Percentiles rank a stretch among this genome's conserved stretches.
phyloP scores from a whole-genome alignment of 2,329 filamentous ascomycete species.

The Fusarium sp. region DNA sequence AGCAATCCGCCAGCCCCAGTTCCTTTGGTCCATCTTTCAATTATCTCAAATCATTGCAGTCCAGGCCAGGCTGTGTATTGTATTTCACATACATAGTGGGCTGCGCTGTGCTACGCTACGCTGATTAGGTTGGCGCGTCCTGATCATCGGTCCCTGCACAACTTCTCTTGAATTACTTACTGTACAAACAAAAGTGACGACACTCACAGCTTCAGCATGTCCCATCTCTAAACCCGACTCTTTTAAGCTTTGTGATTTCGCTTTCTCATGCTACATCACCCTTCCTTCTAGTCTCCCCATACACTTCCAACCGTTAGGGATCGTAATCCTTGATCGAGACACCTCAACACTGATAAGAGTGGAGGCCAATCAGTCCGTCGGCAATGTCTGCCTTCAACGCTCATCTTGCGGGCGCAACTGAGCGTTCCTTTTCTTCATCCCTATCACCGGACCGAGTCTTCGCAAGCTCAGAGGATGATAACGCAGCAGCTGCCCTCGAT shows the following conservation, averaged over 20 bases:
- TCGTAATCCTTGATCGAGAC: background rate
- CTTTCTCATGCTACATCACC: background rate
- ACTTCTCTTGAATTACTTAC: constrained; percentile 1
- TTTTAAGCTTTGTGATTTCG: constrained; percentile 4
- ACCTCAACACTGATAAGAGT: background rate
- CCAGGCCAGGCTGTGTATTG: background rate
- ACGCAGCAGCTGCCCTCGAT: constrained; percentile 59
- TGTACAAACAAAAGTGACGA: constrained; percentile 19
- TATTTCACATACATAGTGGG: background rate
- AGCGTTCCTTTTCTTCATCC: constrained; percentile 59
- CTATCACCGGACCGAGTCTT: constrained; percentile 55
- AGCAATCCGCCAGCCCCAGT: background rate
- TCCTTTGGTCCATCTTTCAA: background rate
- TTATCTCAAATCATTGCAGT: constrained; percentile 31
- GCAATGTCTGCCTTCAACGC: constrained; percentile 40
- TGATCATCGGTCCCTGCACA: background rate
- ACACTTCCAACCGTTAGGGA: background rate
- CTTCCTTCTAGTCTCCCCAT: background rate
- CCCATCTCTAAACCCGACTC: background rate
- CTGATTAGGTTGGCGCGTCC: constrained; percentile 3
- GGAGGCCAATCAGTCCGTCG: background rate
- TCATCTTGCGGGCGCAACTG: constrained; percentile 30
- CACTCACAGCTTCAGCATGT: constrained; percentile 17
- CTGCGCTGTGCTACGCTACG: background rate
- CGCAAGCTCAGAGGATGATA: constrained; percentile 50